Percentiles rank a stretch among this genome's conserved stretches.
Evolutionary conservation across 2,329 filamentous ascomycete species (phyloP).

Genomic region (Ascochyta viciae-villosae): DNA sequence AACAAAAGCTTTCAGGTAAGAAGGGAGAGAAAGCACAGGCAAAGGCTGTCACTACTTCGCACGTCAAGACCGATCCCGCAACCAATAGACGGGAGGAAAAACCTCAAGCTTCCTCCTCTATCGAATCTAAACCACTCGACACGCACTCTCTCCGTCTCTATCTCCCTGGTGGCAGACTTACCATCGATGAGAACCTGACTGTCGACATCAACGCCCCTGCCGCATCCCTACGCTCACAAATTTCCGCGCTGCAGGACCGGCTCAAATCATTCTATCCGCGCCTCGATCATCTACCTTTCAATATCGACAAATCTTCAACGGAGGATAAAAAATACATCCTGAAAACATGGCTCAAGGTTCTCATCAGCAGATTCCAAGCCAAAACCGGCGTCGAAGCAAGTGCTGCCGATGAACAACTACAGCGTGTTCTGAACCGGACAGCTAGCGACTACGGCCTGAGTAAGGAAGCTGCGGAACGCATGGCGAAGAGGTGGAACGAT

Average conservation of each 20-base stretch:
- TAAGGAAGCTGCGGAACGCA: constrained; percentile 32
- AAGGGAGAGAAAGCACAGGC: not conserved
- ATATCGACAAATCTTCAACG: constrained; percentile 27
- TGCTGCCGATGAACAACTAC: constrained; percentile 19
- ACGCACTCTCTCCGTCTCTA: constrained; percentile 20
- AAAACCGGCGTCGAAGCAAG: constrained; percentile 4
- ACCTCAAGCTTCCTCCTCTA: not conserved
- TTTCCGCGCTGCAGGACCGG: constrained; percentile 27
- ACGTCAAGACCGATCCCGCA: not conserved
- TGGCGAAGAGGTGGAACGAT: constrained; percentile 33
- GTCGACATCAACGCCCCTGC: constrained; percentile 24
- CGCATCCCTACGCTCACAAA: constrained; percentile 27
- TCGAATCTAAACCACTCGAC: not conserved
- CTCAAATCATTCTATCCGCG: constrained; percentile 33
- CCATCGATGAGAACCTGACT: constrained; percentile 30
- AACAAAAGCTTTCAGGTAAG: not conserved
- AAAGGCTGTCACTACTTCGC: not conserved
- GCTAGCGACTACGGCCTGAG: constrained; percentile 31
- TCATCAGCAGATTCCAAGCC: constrained; percentile 32
- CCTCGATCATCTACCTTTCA: constrained; percentile 35
- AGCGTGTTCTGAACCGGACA: constrained; percentile 34
- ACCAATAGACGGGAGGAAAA: not conserved
- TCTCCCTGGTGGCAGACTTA: constrained; percentile 14
- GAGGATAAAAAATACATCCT: constrained; percentile 25
- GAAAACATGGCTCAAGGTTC: constrained; percentile 39